These are phyloP conservation scores for Aotearoamyces nothofagi DNA, from an alignment of 2,329 filamentous ascomycete genomes.

Conservation along the genomic window DNA sequence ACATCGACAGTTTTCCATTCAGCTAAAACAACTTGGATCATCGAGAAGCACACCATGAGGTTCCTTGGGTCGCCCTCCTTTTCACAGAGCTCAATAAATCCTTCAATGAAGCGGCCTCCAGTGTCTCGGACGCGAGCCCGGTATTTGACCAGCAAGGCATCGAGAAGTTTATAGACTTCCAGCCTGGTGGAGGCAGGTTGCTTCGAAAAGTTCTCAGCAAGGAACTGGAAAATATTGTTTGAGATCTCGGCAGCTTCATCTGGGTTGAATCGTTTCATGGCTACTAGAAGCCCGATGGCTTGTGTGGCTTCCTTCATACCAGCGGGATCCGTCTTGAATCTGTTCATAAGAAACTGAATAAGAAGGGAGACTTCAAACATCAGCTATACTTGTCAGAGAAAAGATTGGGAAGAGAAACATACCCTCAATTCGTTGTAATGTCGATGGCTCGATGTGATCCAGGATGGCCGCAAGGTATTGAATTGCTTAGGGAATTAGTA, in stretches of 20 bases:
- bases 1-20: constrained; percentile 6
- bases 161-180: constrained; percentile 2
- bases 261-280: constrained; percentile 2
- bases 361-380: constrained; percentile 1
- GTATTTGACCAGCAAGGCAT: constrained; percentile 1
- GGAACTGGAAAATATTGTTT: not conserved
- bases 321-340: constrained; percentile 1
- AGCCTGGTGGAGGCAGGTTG: constrained; percentile 1
- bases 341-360: constrained; percentile 1
- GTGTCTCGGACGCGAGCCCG: not conserved
- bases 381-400: not conserved
- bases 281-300: not conserved
- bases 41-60: constrained; percentile 3
- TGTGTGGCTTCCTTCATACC: constrained; percentile 3
- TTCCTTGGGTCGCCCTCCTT: constrained; percentile 3
- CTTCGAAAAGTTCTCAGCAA: not conserved
- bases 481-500: constrained; percentile 1
- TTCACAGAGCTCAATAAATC: not conserved
- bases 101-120: constrained; percentile 3
- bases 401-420: not conserved
- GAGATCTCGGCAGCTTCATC: not conserved
- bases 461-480: constrained; percentile 2
- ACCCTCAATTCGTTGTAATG: constrained; percentile 1
- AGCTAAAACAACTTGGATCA: constrained; percentile 1
- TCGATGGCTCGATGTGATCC: not conserved